phyloP scores from a whole-genome alignment of 306 rosid genomes.

The Styphnolobium japonicum region DNA sequence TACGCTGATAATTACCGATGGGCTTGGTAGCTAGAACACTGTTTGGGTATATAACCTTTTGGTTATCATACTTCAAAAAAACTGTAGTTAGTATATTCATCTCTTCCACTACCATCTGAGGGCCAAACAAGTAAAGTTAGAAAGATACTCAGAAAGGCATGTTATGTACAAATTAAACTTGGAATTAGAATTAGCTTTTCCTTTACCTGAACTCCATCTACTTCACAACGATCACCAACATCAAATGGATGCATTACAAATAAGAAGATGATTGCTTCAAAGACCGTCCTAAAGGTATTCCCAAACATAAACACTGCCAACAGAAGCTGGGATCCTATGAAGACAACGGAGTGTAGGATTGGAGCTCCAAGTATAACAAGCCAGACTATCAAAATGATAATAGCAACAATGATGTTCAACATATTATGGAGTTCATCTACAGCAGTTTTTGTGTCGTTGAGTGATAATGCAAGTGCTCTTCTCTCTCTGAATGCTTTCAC shows the following conservation, averaged over 20 bases:
- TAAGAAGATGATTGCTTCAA: conserved; percentile 67
- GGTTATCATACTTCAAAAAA: conserved; percentile 58
- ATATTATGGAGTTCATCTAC: conserved; percentile 54
- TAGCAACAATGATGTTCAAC: conserved; percentile 42
- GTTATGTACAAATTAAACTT: conserved; percentile 33
- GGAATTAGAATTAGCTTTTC: neutral
- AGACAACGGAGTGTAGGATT: conserved; percentile 49
- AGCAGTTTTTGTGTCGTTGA: conserved; percentile 69
- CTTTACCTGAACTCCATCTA: conserved; percentile 58
- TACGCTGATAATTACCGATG: conserved; percentile 59
- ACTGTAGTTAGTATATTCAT: conserved; percentile 74
- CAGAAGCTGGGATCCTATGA: conserved; percentile 61
- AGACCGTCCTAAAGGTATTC: conserved; percentile 60
- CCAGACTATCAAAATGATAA: conserved; percentile 45
- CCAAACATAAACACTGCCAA: conserved; percentile 70
- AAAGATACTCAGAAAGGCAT: conserved; percentile 33
- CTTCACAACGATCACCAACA: conserved; percentile 76
- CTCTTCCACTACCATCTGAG: conserved; percentile 80
- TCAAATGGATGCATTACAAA: conserved; percentile 73
- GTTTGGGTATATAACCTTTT: conserved; percentile 52
- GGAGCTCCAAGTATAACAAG: conserved; percentile 54
- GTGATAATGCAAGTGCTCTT: conserved; percentile 63
- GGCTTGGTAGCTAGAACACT: conserved; percentile 51
- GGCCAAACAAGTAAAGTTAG: conserved; percentile 11
- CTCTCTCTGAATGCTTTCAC: conserved; percentile 70